These are phyloP conservation scores for Sherardia arvensis DNA, from an alignment of 257 asterid genomes.

Conservation along the genomic window DNA sequence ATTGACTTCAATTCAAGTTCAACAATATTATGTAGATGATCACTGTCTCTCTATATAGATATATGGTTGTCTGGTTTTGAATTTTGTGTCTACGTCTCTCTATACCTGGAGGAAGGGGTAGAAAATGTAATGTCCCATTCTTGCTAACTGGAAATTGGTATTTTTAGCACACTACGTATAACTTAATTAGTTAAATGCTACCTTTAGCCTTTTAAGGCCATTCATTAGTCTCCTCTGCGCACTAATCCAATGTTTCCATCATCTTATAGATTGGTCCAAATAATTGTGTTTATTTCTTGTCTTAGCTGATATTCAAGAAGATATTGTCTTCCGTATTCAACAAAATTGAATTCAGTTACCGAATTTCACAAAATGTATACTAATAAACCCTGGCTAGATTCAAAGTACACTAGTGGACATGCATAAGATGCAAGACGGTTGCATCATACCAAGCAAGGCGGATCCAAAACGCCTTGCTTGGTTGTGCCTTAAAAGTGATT, in stretches of 20 bases:
- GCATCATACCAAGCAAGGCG: too few relatives aligned
- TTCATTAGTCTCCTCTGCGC: neutral
- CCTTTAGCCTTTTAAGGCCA: neutral
- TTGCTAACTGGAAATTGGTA: slow-evolving; percentile 14
- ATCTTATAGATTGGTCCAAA: neutral
- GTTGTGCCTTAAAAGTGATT: too few relatives aligned
- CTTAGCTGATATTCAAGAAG: too few relatives aligned
- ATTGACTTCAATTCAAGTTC: neutral
- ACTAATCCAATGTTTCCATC: neutral
- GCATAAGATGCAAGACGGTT: too few relatives aligned
- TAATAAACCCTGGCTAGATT: too few relatives aligned
- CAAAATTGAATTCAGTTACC: too few relatives aligned
- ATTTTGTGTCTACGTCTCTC: neutral
- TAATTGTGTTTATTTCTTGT: too few relatives aligned
- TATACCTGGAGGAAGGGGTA: neutral
- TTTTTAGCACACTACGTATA: neutral
- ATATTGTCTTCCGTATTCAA: too few relatives aligned
- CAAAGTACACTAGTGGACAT: too few relatives aligned
- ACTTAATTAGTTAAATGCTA: neutral
- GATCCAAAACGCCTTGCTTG: too few relatives aligned
- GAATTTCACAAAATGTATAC: too few relatives aligned
- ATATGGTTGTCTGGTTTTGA: neutral
- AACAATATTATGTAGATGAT: neutral
- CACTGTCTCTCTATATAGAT: neutral
- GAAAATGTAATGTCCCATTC: slow-evolving; percentile 17